Evolutionary conservation across 257 asterid species (phyloP).

Genomic region (Agastache rugosa): DNA sequence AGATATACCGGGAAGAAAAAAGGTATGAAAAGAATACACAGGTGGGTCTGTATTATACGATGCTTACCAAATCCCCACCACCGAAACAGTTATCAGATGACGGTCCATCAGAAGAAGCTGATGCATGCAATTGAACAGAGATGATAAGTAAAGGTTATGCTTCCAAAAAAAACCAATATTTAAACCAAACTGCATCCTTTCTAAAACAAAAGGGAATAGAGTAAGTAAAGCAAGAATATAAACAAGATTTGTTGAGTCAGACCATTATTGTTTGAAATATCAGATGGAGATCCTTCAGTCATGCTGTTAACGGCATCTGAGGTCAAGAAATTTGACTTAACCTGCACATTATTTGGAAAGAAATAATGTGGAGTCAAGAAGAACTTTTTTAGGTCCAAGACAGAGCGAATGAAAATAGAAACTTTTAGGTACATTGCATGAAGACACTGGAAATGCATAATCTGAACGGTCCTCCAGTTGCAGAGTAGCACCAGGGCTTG

Average conservation of each 20-base stretch:
- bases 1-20: neutral
- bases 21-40: neutral
- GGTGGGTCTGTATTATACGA: constrained; percentile 20
- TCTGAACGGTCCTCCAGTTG: constrained; percentile 39
- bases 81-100: constrained; percentile 44
- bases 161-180: constrained; percentile 23
- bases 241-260: constrained; percentile 32
- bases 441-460: constrained; percentile 36
- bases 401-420: constrained; percentile 24
- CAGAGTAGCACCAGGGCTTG: constrained; percentile 36
- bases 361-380: constrained; percentile 33
- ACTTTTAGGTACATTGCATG: constrained; percentile 41
- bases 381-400: constrained; percentile 19
- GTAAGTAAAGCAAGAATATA: constrained; percentile 28
- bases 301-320: constrained; percentile 50
- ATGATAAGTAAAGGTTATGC: constrained; percentile 33
- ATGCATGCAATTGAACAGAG: constrained; percentile 33
- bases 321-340: constrained; percentile 44
- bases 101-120: constrained; percentile 56
- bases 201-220: constrained; percentile 25
- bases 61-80: constrained; percentile 51
- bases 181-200: constrained; percentile 30
- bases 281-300: constrained; percentile 54
- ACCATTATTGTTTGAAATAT: constrained; percentile 48
- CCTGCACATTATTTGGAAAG: constrained; percentile 54